Evolutionary conservation across 208 protist species (phyloP), one percentile per base, ranked within the genome.

Genomic region (Leishmania martiniquensis): DNA sequence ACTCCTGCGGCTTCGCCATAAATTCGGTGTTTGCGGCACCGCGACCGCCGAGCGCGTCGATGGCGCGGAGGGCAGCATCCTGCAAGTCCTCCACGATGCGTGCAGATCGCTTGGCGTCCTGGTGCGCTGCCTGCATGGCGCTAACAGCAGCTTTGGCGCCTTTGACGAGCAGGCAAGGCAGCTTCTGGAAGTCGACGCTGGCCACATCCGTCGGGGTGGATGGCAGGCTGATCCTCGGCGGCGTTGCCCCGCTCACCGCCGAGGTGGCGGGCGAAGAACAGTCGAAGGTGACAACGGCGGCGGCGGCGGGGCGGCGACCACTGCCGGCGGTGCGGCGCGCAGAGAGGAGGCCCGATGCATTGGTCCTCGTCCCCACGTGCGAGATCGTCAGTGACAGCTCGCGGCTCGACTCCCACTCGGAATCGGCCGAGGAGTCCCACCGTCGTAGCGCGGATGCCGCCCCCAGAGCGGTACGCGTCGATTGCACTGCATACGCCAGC

Each of bases 41-140:
- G 57, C 80, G 60, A 29, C 87, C 87, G 5, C 86, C 84, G 17
- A 94, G 73, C 5, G 83, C 80, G 55, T 77, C 76, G 70, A 90
- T 86, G 51, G 84, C 81, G 10, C 75, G 77, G n/a, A 84, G 67
- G 4, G 87, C 89, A 2, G 80, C 86, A 44, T 78, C 77, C 29
- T 87, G 83, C 49, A 94, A 76, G 15, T 85, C 76, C 37, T 57
- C 81, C 54, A 90, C 76, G 67, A 88, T 86, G 6, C 20, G 29
- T 62, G 52, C 59, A 29, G 75, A 63, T 6, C 65, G 62, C 54
- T 20, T 32, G 25, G 29, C 72, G 1, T 74, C 49, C 49, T 68
- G 52, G 52, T 74, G 44, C 3, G 82, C 44, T 29, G 73, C 45
- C 39, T 52, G 45, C n/a, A 76, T 51, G 29, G 67, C 54, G 4